A percentile compares a stretch with the other conserved stretches of the same genome.
Evolutionary conservation across 805 yeast genomes (phyloP).

Genomic region (Lipomyces yamanashiensis): DNA sequence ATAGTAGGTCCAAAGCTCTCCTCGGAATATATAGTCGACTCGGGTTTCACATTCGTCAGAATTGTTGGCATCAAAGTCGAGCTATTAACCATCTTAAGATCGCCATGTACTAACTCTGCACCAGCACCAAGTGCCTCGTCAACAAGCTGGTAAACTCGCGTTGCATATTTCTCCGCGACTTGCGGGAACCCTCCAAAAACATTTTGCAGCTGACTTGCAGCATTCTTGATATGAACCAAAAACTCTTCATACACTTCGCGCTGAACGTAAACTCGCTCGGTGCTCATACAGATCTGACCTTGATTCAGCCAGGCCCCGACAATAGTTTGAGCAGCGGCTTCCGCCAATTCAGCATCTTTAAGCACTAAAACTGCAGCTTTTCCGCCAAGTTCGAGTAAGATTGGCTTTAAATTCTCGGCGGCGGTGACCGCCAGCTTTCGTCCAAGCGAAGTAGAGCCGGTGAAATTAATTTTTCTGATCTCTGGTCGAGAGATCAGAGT

Average conservation of each 20-base stretch:
- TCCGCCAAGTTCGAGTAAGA: constrained; percentile 86
- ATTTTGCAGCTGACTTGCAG: constrained; percentile 80
- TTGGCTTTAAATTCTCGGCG: constrained; percentile 73
- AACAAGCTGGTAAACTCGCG: constrained; percentile 53
- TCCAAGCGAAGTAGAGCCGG: constrained; percentile 86
- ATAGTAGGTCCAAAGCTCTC: constrained; percentile 92
- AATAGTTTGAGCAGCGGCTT: constrained; percentile 68
- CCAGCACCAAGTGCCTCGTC: constrained; percentile 58
- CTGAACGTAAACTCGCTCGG: constrained; percentile 85
- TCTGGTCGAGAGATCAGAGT: constrained; percentile 70
- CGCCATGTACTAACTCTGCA: constrained; percentile 49
- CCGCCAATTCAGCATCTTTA: constrained; percentile 68
- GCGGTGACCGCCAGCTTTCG: constrained; percentile 70
- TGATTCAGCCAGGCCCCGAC: constrained; percentile 84
- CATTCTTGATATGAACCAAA: constrained; percentile 57
- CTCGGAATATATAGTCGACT: constrained; percentile 70
- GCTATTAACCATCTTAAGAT: constrained; percentile 65
- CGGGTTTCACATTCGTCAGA: constrained; percentile 72
- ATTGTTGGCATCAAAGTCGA: constrained; percentile 71
- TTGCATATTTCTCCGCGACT: constrained; percentile 57
- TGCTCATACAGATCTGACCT: constrained; percentile 93
- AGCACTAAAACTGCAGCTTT: constrained; percentile 80
- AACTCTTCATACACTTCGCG: constrained; percentile 71
- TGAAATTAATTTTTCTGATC: constrained; percentile 80
- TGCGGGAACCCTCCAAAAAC: constrained; percentile 70